phyloP scores from a whole-genome alignment of 495 filamentous ascomycete genomes.

The Daldinia concentrica region DNA sequence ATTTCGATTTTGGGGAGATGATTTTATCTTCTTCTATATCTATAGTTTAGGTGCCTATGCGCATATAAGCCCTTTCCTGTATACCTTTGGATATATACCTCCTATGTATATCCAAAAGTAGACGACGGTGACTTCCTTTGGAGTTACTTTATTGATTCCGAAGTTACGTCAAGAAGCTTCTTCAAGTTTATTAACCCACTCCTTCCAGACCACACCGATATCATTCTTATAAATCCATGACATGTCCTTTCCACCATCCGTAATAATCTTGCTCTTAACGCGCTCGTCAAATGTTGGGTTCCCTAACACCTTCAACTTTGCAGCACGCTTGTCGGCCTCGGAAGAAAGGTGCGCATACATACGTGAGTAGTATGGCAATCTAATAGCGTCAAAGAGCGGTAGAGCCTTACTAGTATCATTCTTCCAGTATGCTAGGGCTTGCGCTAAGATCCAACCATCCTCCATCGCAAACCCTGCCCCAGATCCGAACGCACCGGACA shows the following conservation, averaged over 20 bases:
- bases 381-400: conserved; percentile 54
- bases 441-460: conserved; percentile 60
- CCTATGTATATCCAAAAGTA: neutral
- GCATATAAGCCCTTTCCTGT: too few species aligned
- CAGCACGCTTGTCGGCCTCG: conserved; percentile 38
- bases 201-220: conserved; percentile 54
- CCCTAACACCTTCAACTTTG: conserved; percentile 36
- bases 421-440: conserved; percentile 49
- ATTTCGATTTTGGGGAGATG: too few species aligned
- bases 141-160: neutral
- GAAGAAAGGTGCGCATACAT: conserved; percentile 53
- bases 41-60: neutral
- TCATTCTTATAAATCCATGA: conserved; percentile 60
- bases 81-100: too few species aligned
- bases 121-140: neutral
- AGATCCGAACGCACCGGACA: conserved; percentile 59
- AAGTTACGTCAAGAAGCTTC: conserved; percentile 6
- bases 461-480: conserved; percentile 63
- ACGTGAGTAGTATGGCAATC: conserved; percentile 56
- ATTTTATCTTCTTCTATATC: too few species aligned
- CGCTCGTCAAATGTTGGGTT: conserved; percentile 42
- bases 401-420: conserved; percentile 48
- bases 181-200: conserved; percentile 33
- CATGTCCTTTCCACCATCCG: conserved; percentile 49
- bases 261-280: conserved; percentile 45